These are phyloP conservation scores for Komagataella kurtzmanii DNA, from an alignment of 805 yeast species.

Conservation along the genomic window DNA sequence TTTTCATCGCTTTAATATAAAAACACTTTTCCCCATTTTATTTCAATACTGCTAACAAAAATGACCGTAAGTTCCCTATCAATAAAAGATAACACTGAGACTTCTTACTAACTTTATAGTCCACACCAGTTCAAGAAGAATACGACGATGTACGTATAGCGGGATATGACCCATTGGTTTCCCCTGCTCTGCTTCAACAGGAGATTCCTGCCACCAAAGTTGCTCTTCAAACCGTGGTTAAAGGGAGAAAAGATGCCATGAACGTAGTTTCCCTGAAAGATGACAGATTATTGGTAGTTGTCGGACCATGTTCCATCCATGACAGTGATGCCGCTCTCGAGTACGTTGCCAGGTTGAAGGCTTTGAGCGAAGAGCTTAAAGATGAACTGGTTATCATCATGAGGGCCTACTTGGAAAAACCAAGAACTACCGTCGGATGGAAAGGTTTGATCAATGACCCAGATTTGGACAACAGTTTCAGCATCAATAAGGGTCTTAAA, in stretches of 20 bases:
- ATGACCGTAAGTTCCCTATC: neutral
- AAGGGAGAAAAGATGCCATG: slow-evolving; percentile 66
- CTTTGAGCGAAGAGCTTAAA: slow-evolving; percentile 45
- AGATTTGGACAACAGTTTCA: slow-evolving; percentile 83
- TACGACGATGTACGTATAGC: slow-evolving; percentile 62
- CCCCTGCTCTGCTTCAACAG: slow-evolving; percentile 85
- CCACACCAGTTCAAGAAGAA: slow-evolving; percentile 49
- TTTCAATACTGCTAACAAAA: too few relatives aligned
- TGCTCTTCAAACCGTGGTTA: slow-evolving; percentile 48
- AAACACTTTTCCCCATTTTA: neutral
- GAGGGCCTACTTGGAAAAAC: slow-evolving; percentile 97
- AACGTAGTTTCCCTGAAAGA: slow-evolving; percentile 68
- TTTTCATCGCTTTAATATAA: neutral
- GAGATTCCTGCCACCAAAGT: slow-evolving; percentile 59
- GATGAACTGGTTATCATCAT: slow-evolving; percentile 76
- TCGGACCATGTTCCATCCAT: slow-evolving; percentile 96
- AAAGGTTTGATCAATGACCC: slow-evolving; percentile 97
- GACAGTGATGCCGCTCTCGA: slow-evolving; percentile 89
- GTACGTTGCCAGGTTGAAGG: slow-evolving; percentile 57
- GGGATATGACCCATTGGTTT: slow-evolving; percentile 92
- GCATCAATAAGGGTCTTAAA: slow-evolving; percentile 88
- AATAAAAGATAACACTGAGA: too few relatives aligned
- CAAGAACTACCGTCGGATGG: slow-evolving; percentile 99
- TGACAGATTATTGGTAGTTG: slow-evolving; percentile 78
- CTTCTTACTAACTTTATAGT: neutral